phyloP scores from a whole-genome alignment of 2,329 filamentous ascomycete genomes.

The Xenosphaeropsis pyriputrescens region DNA sequence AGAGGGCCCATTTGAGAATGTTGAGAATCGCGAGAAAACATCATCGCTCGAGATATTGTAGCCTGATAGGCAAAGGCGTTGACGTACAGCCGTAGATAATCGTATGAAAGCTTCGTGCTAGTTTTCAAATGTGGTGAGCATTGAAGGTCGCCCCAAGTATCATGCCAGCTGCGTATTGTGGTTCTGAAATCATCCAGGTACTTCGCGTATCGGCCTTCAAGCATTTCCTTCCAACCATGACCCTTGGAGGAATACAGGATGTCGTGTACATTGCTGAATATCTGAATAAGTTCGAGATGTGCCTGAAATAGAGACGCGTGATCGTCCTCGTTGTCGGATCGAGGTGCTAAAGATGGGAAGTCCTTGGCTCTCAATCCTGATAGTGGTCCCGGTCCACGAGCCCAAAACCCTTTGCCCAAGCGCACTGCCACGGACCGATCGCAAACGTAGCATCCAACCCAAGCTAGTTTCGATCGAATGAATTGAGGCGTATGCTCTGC shows the following conservation, averaged over 20 bases:
- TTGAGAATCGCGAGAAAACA: constrained; percentile 5
- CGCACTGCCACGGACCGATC: constrained; percentile 54
- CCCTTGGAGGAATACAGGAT: constrained; percentile 56
- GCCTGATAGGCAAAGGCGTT: constrained; percentile 65
- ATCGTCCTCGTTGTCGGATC: constrained; percentile 45
- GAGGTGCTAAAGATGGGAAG: constrained; percentile 48
- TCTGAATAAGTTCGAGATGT: constrained; percentile 51
- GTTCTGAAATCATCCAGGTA: constrained; percentile 60
- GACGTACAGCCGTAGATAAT: constrained; percentile 56
- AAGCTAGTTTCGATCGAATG: constrained; percentile 48
- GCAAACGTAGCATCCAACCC: constrained; percentile 38
- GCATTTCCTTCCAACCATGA: constrained; percentile 51
- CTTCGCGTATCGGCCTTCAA: constrained; percentile 57
- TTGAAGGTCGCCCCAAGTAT: constrained; percentile 40
- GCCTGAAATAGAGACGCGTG: constrained; percentile 55
- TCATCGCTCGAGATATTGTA: constrained; percentile 34
- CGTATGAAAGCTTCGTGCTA: constrained; percentile 52
- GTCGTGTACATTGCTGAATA: constrained; percentile 60
- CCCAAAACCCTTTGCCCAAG: constrained; percentile 59
- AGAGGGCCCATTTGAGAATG: constrained; percentile 1
- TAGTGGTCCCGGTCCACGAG: constrained; percentile 52
- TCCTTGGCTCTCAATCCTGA: constrained; percentile 42
- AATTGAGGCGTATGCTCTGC: constrained; percentile 41
- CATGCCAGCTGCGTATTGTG: constrained; percentile 57
- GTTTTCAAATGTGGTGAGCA: constrained; percentile 50